Evolutionary conservation across 805 yeast genomes (phyloP).

Genomic region (Nakazawaea peltata): DNA sequence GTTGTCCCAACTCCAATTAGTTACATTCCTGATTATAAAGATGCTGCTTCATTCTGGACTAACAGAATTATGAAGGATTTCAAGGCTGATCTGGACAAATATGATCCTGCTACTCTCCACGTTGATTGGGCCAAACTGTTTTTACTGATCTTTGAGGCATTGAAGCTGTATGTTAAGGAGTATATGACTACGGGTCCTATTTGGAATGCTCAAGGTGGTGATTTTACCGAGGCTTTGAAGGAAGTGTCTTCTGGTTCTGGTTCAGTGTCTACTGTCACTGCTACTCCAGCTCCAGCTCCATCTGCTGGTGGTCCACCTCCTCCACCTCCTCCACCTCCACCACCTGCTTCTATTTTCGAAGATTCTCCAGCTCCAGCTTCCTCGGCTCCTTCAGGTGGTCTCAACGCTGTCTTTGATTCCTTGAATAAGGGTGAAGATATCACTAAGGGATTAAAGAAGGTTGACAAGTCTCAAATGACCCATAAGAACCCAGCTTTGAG

Average conservation of each 20-base stretch:
- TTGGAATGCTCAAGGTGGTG: constrained; percentile 62
- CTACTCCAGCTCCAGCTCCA: constrained; percentile 28
- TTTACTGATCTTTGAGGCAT: constrained; percentile 54
- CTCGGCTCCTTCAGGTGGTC: constrained; percentile 49
- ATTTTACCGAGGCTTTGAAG: constrained; percentile 42
- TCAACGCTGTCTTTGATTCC: constrained; percentile 88
- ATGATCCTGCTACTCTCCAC: too few species aligned
- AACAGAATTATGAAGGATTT: constrained; percentile 82
- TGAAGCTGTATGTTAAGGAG: constrained; percentile 68
- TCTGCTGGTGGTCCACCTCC: constrained; percentile 50
- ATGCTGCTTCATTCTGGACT: constrained; percentile 90
- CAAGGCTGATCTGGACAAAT: constrained; percentile 54
- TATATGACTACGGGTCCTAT: constrained; percentile 78
- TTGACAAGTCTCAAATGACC: constrained; percentile 89
- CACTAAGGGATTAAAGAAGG: constrained; percentile 83
- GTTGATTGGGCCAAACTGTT: constrained; percentile 77
- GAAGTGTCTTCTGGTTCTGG: constrained; percentile 16
- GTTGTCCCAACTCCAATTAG: constrained; percentile 69
- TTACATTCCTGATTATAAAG: constrained; percentile 74
- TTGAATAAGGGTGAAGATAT: constrained; percentile 78
- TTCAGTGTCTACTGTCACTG: constrained; percentile 20
- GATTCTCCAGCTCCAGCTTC: constrained; percentile 20
- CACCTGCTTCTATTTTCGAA: constrained; percentile 68
- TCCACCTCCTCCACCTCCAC: constrained; percentile 89
- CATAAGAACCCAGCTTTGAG: constrained; percentile 86